Base-by-base conservation (phyloP, 2,329 filamentous ascomycete genomes). In the Neofusicoccum laricinum region DNA sequence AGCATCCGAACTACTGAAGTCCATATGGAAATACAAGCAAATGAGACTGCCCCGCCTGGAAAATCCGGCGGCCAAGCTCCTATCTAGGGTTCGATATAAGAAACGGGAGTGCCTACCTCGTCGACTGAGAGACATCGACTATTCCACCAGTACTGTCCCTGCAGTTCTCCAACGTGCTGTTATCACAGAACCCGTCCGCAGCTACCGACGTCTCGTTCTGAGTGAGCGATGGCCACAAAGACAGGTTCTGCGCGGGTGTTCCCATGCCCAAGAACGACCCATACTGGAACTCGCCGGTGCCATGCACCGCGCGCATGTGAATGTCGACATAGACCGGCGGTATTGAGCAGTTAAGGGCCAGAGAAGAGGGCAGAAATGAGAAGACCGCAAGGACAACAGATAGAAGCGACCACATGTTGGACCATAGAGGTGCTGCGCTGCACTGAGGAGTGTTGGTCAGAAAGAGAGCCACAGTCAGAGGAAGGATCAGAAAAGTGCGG, bases 231-330 rank as follows among this genome's bases (percentile, higher is more conserved):
- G 78, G 78, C 78, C 77, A 80, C 15, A 79, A 68, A 51, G 77
- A 80, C 58, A 80, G 75, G 65, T 81, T 81, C 65, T 80, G 78
- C 66, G 77, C 74, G 21, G 77, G 76, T 7, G 74, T 74, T 8
- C 78, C 79, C 8, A 79, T 70, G 19, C 79, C 79, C 38, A 80
- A 77, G 69, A 81, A 81, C 2, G 78, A 76, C 53, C 79, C 79
- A 72, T 81, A 81, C 63, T 80, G 78, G 53, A 77, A 76, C 12
- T 72, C 69, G 1, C 70, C 66, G 5, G 75, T 74, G 53, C 76
- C 75, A 58, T 79, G 74, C n/a, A 80, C 78, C 14, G 71, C 75
- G 58, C 79, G 72, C 65, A 75, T 76, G 62, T 80, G 79, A 41
- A 81, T 79, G 51, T 80, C 79, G 68, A 80, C 76, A 64, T 79